phyloP scores from a whole-genome alignment of 345 rosid species.

The Ceriops zippeliana region DNA sequence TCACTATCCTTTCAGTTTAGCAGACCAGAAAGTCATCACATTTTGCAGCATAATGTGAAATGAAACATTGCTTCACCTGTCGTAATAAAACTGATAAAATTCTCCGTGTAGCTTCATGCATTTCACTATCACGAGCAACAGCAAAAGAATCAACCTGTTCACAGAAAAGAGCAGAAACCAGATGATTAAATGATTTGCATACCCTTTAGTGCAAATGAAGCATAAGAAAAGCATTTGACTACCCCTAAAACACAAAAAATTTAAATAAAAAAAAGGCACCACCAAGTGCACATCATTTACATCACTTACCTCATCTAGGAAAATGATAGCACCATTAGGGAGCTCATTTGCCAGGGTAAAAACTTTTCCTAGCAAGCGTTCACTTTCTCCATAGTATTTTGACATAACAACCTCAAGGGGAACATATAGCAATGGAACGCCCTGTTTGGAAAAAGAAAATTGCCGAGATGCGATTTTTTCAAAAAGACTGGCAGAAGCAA shows the following conservation, averaged over 20 bases:
- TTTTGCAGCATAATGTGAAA: neutral
- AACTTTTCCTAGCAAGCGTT: conserved; percentile 73
- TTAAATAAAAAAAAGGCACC: neutral
- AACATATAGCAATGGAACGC: conserved; percentile 79
- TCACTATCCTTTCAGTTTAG: neutral
- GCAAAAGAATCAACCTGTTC: conserved; percentile 95
- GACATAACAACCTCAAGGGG: conserved; percentile 88
- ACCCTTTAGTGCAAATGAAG: neutral
- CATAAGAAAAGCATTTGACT: neutral
- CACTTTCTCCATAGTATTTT: conserved; percentile 93
- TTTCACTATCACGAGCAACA: conserved; percentile 68
- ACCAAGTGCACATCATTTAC: conserved; percentile 4
- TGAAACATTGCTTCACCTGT: conserved; percentile 48
- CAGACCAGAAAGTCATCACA: neutral
- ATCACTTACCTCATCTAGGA: conserved; percentile 80
- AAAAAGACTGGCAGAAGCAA: conserved; percentile 2
- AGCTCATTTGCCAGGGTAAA: conserved; percentile 86
- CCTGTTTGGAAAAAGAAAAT: conserved; percentile 33
- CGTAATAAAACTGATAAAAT: conserved; percentile 80
- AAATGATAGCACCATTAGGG: conserved; percentile 74
- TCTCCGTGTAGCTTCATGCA: conserved; percentile 96
- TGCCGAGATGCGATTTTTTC: too few species aligned
- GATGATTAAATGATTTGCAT: neutral
- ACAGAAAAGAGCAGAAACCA: neutral
- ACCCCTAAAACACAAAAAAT: neutral